Conservation (phyloP, 2,329 filamentous ascomycete species). For the Ophiostoma sp. region DNA sequence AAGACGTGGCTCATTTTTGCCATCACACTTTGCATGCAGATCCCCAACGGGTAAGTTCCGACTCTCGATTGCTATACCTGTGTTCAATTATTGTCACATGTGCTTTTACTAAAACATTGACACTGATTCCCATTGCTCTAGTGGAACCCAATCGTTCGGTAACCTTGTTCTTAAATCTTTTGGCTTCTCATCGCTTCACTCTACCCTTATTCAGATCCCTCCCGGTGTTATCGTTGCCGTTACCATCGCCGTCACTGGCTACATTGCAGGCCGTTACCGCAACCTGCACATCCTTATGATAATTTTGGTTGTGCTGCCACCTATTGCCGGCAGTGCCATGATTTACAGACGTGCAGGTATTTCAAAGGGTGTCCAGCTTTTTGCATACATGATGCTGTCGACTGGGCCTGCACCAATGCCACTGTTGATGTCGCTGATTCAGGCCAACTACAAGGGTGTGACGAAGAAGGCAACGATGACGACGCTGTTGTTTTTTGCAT, state of each 20-base stretch:
- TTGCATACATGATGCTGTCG: slow-evolving; percentile 11
- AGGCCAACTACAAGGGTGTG: slow-evolving; percentile 4
- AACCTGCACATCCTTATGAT: slow-evolving; percentile 7
- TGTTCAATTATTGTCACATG: not conserved
- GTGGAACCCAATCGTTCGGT: slow-evolving; percentile 11
- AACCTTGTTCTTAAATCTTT: slow-evolving; percentile 10
- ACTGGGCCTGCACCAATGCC: slow-evolving; percentile 12
- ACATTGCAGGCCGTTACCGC: slow-evolving; percentile 6
- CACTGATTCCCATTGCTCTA: not conserved
- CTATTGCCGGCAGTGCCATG: slow-evolving; percentile 6
- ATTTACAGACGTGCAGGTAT: slow-evolving; percentile 4
- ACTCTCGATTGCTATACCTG: not conserved
- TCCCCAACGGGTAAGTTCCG: slow-evolving; percentile 11
- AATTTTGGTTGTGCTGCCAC: slow-evolving; percentile 1
- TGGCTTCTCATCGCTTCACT: slow-evolving; percentile 1
- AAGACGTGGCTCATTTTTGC: slow-evolving; percentile 14
- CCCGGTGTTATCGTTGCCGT: slow-evolving; percentile 10
- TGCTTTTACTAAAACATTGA: not conserved
- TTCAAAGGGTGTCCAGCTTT: slow-evolving; percentile 2
- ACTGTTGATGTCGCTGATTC: slow-evolving; percentile 1
- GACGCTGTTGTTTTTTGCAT: not conserved
- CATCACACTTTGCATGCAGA: slow-evolving; percentile 14
- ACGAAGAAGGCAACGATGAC: slow-evolving; percentile 13
- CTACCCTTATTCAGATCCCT: slow-evolving; percentile 11
- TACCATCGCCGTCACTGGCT: slow-evolving; percentile 3